Percentiles rank a stretch among this genome's conserved stretches.
phyloP scores from a whole-genome alignment of 768 basidiomycete genomes.

The Boletus fagicola region DNA sequence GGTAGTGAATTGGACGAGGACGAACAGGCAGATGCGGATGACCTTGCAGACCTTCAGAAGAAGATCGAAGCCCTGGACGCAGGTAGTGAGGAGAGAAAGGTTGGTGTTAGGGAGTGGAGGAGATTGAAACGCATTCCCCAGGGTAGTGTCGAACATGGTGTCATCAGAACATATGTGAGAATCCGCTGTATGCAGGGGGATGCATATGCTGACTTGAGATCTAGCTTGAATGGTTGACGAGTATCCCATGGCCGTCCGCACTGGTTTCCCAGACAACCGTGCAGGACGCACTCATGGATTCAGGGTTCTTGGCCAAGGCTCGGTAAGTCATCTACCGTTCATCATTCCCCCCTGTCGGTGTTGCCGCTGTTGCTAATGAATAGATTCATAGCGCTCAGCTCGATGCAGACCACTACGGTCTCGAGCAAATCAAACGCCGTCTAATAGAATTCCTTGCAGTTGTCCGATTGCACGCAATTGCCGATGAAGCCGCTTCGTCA shows the following conservation, averaged over 20 bases:
- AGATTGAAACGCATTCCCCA: conserved; percentile 84
- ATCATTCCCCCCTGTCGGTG: not conserved
- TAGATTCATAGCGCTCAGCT: conserved; percentile 50
- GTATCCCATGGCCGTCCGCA: conserved; percentile 74
- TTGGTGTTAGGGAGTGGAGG: conserved; percentile 80
- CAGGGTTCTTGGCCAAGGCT: conserved; percentile 64
- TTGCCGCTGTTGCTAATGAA: not conserved
- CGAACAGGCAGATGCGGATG: conserved; percentile 78
- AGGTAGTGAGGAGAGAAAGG: conserved; percentile 78
- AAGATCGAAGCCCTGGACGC: conserved; percentile 72
- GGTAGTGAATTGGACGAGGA: conserved; percentile 67
- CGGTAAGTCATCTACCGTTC: conserved; percentile 34
- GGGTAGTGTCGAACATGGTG: conserved; percentile 88
- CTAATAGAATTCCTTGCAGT: conserved; percentile 91
- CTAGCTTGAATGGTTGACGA: conserved; percentile 83
- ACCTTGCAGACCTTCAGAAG: conserved; percentile 66
- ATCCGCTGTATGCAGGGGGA: not conserved
- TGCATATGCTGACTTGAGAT: conserved; percentile 10
- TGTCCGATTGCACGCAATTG: conserved; percentile 52
- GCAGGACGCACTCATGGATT: conserved; percentile 44
- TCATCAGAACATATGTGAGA: conserved; percentile 78
- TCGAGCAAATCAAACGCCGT: conserved; percentile 90
- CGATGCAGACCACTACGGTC: conserved; percentile 87
- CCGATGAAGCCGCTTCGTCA: conserved; percentile 16
- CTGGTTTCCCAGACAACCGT: conserved; percentile 20